A percentile compares a stretch with the other conserved stretches of the same genome.
phyloP scores from a whole-genome alignment of 2,329 filamentous ascomycete species.

The Clathrospora elynae region DNA sequence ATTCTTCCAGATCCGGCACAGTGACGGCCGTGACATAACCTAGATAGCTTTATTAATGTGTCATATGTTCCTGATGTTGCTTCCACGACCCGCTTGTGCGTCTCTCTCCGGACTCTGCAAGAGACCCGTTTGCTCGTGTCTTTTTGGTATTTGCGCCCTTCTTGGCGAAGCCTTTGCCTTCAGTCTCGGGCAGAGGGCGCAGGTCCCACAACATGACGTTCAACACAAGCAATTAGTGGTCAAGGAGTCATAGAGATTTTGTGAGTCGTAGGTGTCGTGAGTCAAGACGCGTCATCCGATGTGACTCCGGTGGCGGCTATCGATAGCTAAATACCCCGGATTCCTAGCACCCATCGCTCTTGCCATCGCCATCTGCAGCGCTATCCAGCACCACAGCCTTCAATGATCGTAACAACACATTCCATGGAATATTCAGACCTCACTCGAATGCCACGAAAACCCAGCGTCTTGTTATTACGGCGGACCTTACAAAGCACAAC shows the following conservation, averaged over 20 bases:
- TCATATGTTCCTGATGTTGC: too few relatives aligned
- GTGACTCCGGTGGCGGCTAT: slow-evolving; percentile 17
- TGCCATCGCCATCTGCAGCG: slow-evolving; percentile 16
- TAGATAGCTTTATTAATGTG: too few relatives aligned
- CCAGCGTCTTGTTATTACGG: slow-evolving; percentile 32
- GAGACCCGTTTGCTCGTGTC: too few relatives aligned
- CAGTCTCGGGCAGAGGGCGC: too few relatives aligned
- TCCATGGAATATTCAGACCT: slow-evolving; percentile 42
- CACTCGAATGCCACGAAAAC: slow-evolving; percentile 29
- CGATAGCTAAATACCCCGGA: slow-evolving; percentile 28
- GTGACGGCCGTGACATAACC: too few relatives aligned
- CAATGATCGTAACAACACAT: slow-evolving; percentile 38
- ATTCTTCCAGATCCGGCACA: too few relatives aligned
- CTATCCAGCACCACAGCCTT: slow-evolving; percentile 24
- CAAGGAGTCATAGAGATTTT: neutral
- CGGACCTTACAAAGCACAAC: slow-evolving; percentile 25
- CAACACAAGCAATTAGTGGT: neutral
- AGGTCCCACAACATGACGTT: neutral
- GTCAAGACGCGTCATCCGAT: slow-evolving; percentile 23
- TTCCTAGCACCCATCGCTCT: slow-evolving; percentile 11
- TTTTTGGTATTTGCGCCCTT: too few relatives aligned
- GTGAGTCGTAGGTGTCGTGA: slow-evolving; percentile 14
- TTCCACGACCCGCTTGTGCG: too few relatives aligned
- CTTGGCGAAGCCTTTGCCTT: too few relatives aligned
- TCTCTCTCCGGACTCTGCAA: too few relatives aligned